Percentiles rank a stretch among this genome's conserved stretches.
phyloP scores from a whole-genome alignment of 345 rosid species.

The Crucihimalaya himalaica region DNA sequence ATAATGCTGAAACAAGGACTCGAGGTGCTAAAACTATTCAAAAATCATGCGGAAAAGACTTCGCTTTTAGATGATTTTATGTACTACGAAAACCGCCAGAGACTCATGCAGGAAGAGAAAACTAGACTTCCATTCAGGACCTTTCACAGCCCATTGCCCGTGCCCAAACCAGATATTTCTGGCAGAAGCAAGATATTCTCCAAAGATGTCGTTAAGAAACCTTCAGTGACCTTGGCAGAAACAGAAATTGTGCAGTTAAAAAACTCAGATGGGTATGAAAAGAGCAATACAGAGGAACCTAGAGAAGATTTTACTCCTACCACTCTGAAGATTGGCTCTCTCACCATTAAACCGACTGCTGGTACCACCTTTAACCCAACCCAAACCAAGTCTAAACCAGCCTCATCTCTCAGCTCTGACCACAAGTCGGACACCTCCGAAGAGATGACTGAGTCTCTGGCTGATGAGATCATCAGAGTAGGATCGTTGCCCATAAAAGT shows the following conservation, averaged over 20 bases:
- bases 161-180: slow-evolving; percentile 48
- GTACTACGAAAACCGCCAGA: slow-evolving; percentile 85
- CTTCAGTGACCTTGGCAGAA: slow-evolving; percentile 13
- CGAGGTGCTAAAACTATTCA: slow-evolving; percentile 77
- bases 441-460: slow-evolving; percentile 10
- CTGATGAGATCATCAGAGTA: slow-evolving; percentile 52
- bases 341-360: slow-evolving; percentile 24
- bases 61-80: slow-evolving; percentile 79
- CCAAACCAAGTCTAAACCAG: slow-evolving; percentile 6
- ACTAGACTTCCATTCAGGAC: slow-evolving; percentile 49
- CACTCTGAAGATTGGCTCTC: slow-evolving; percentile 23
- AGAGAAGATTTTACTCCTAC: slow-evolving; percentile 1
- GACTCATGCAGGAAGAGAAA: slow-evolving; percentile 79
- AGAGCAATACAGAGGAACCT: slow-evolving; percentile 4
- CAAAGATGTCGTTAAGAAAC: slow-evolving; percentile 10
- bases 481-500: slow-evolving; percentile 80
- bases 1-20: slow-evolving; percentile 70
- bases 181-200: slow-evolving; percentile 33
- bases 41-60: slow-evolving; percentile 55
- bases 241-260: background rate
- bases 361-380: background rate
- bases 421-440: slow-evolving; percentile 14
- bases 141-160: slow-evolving; percentile 45
- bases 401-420: background rate
- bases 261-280: slow-evolving; percentile 7